Base-by-base conservation (phyloP, 2,329 filamentous ascomycete genomes). In the Bisporella sp. region DNA sequence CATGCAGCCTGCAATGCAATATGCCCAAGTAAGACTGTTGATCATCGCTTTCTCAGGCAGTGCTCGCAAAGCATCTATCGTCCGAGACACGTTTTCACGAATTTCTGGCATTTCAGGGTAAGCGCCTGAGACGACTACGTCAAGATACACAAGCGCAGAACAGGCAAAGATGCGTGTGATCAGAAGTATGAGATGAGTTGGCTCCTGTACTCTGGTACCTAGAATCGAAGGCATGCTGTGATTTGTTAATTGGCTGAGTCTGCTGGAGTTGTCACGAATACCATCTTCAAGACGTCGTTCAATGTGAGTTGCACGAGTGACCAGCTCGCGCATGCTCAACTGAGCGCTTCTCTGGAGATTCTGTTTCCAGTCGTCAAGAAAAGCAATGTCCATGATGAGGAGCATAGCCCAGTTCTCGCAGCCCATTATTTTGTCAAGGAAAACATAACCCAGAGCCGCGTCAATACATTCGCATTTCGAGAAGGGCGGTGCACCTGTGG, bases 321-420 rank as follows among this genome's bases (percentile, higher is more conserved):
- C 64, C 2, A 81, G 68, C 47, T 77, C 69, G 2, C 60, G 51
- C 5, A 62, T 49, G 7, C 73, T 75, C 1, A 81, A 63, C 0
- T 68, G 68, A 4, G 72, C 73, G 5, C 59, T 56, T 33, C 61
- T 59, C 46, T 67, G 72, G 57, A 71, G 69, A 28, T 71, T 65
- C 58, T 74, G 72, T 64, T 82, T 84, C 78, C 79, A 82, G 0
- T 73, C 68, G 43, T 76, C 72, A 2, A 84, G 69, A 1, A 68
- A 60, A 5, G 76, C 68, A 39, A 79, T 73, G 31, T 79, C 71
- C 11, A 71, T 72, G 31, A 84, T 71, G 5, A 71, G 63, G 32
- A 75, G 64, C 42, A 84, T 54, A 1, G 73, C 72, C 76, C 76
- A 79, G 62, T 80, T 82, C 45, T 77, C 68, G 49, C 78, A 69